Evolutionary conservation across 306 rosid genomes (phyloP), one percentile per base, ranked within the genome.

Genomic region (Pyrus pyrifolia): DNA sequence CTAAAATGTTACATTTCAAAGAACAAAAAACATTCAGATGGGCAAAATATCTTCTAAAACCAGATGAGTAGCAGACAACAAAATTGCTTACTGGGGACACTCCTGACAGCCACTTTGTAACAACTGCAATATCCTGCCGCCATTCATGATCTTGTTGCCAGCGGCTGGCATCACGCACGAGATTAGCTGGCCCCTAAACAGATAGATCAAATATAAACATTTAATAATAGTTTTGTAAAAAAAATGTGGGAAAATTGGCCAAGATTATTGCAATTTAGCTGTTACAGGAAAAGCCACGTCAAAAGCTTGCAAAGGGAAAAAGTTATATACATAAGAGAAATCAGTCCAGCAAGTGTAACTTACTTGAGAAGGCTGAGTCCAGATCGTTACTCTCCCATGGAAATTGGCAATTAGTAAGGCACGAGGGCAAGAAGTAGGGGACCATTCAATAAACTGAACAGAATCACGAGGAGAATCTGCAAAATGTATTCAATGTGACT

Each of bases 401-500:
- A 95, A 95, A 88, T 95, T 95, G 31, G 99, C 92, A 53, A 95
- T 89, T 33, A 95, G 85, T 77, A 95, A 83, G 71, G 93, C 96
- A 67, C 96, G 96, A 22, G 97, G 88, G 82, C 96, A 92, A 62
- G 97, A 88, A 38, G 93, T 83, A 30, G 97, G 97, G 60, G 99
- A 95, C 99, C 99, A 95, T 80, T 92, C 99, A 58, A 95, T 90
- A 84, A 95, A 95, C 89, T 95, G 99, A 78, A 95, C 97, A 79
- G 99, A 95, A 87, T 95, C 99, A 55, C 99, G 97, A 21, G 99
- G 99, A 77, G 99, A 95, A 87, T 95, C 99, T 95, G 92, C 80
- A 81, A 83, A 75, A 85, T 76, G 51, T 53, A 76, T 67, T 73
- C 51, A 72, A 80, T 40, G 38, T 61, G 83, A 81, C 65, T 11